Percentiles rank a stretch among this genome's conserved stretches.
These are phyloP conservation scores for Brachypodium distachyon DNA, from an alignment of 202 grass and related monocot genomes.

Conservation along the genomic window DNA sequence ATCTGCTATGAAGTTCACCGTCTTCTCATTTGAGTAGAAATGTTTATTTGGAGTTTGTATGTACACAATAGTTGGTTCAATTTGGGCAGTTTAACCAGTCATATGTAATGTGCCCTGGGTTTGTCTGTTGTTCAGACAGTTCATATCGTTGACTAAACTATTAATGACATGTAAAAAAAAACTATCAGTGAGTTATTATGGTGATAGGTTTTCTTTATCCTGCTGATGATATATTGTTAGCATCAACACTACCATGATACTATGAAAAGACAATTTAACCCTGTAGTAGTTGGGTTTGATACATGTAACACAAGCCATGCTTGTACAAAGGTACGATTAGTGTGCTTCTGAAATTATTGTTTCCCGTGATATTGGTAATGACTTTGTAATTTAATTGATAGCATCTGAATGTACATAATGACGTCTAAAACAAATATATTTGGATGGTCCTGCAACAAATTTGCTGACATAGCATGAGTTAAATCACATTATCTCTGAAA, in stretches of 20 bases:
- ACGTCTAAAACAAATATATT: neutral
- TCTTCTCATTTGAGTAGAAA: conserved; percentile 9
- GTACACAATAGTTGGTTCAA: neutral
- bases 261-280: neutral
- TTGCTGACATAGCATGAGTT: neutral
- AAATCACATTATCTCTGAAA: neutral
- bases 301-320: neutral
- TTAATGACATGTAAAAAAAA: neutral
- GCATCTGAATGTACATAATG: neutral
- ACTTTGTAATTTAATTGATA: neutral
- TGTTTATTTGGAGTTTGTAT: conserved; percentile 1
- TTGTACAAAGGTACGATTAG: neutral
- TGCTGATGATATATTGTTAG: neutral
- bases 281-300: neutral
- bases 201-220: neutral
- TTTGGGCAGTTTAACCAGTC: neutral
- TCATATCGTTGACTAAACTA: neutral
- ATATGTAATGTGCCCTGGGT: neutral
- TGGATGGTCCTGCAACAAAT: neutral
- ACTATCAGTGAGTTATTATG: no score
- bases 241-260: conserved; percentile 1
- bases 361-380: neutral
- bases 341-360: neutral
- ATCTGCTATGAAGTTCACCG: neutral
- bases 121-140: neutral